Evolutionary conservation across 768 basidiomycete genomes (phyloP).

Genomic region (Tylopilus vinaceipallidus): DNA sequence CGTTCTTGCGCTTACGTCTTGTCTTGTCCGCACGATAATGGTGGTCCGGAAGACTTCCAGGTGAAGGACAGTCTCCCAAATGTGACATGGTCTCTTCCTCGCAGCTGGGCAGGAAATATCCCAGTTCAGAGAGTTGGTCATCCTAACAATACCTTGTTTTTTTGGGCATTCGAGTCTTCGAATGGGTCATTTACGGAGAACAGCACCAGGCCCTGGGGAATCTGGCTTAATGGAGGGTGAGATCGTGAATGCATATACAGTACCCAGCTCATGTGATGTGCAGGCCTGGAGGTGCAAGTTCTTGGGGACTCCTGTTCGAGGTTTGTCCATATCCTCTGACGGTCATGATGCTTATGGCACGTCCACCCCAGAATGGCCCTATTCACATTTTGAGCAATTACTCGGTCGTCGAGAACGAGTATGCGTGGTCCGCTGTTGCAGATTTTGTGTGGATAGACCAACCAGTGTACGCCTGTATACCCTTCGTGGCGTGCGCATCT

Average conservation of each 20-base stretch:
- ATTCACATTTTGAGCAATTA: constrained; percentile 54
- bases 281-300: constrained; percentile 66
- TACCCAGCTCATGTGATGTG: not conserved
- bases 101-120: constrained; percentile 62
- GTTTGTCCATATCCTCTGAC: constrained; percentile 30
- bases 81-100: constrained; percentile 47
- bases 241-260: constrained; percentile 9
- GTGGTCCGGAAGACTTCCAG: constrained; percentile 46
- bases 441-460: constrained; percentile 69
- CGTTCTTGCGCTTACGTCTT: constrained; percentile 15
- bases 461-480: constrained; percentile 43
- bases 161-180: constrained; percentile 58
- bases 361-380: constrained; percentile 63
- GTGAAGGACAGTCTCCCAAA: constrained; percentile 59
- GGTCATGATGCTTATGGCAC: not conserved
- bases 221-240: constrained; percentile 73
- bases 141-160: constrained; percentile 65
- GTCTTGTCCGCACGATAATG: not conserved
- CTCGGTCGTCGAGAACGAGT: constrained; percentile 44
- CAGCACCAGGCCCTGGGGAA: constrained; percentile 56
- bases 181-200: constrained; percentile 51
- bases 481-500: not conserved
- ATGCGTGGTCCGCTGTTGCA: constrained; percentile 56
- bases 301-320: constrained; percentile 61
- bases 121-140: constrained; percentile 59